Base-by-base conservation (phyloP, 2,329 filamentous ascomycete genomes). In the Aureobasidium melanogenum region DNA sequence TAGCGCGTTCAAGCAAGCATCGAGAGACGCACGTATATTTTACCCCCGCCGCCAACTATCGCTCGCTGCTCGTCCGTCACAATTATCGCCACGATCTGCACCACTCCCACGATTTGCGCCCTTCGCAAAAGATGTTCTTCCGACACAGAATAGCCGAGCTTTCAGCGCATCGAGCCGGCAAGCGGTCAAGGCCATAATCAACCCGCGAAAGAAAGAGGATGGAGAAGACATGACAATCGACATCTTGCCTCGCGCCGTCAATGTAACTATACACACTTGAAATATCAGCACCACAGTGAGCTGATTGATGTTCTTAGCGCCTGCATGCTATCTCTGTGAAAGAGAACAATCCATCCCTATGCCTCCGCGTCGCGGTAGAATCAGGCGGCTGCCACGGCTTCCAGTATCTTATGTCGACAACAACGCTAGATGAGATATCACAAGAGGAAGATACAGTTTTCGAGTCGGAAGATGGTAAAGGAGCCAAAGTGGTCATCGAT, bases 381-480 rank as follows among this genome's bases (percentile, higher is more conserved):
- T 91, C 88, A 61, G 94, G 94, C 65, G 94, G 94, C 61, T 99
- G 94, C 74, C 94, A 99, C 75, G 94, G 94, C 54, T 99, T 99
- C 74, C 94, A 99, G 73, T 99, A 99, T 72, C 78, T 96, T 50
- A 96, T 99, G 89, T 89, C 87, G 17, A 81, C 97, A 4, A 87
- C 90, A 2, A 84, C 77, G 19, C 73, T 73, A 12, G 76, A 76
- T 17, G 80, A 84, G 58, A 75, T 88, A 17, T 79, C 83, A 55
- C 71, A 82, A 28, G 86, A 91, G 63, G 94, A 97, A 68, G 94
- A 99, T 71, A 94, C 88, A 0, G 80, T 97, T 26, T 96, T 97
- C 68, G 84, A 89, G 65, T 89, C 86, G 51, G 77, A 85, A 15
- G 71, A 70, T 65, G 62, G 63, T 30, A 64, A 63, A 55, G 19